Conservation (phyloP, 257 asterid species). For the Nicotiana benthamiana region DNA sequence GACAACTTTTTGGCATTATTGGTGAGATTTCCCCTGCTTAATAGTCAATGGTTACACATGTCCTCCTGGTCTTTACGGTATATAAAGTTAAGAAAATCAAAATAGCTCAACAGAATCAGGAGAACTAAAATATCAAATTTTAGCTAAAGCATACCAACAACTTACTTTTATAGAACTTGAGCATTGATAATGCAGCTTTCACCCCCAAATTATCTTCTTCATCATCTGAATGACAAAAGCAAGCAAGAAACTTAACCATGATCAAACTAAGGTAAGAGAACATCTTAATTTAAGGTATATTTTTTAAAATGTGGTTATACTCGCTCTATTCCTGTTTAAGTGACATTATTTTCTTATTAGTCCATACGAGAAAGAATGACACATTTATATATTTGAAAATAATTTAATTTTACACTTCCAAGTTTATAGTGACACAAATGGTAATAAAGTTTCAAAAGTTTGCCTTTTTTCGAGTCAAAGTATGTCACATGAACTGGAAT, state of each 20-base stretch:
- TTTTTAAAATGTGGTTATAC: too few relatives aligned
- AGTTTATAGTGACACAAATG: too few relatives aligned
- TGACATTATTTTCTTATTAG: too few relatives aligned
- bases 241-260: background rate
- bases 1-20: conserved; percentile 73
- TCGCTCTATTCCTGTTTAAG: too few relatives aligned
- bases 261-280: background rate
- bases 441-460: too few relatives aligned
- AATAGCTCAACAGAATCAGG: background rate
- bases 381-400: too few relatives aligned
- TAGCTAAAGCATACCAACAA: background rate
- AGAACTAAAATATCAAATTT: background rate
- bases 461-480: too few relatives aligned
- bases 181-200: conserved; percentile 60
- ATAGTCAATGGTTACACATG: background rate
- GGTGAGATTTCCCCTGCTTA: conserved; percentile 88
- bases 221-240: conserved; percentile 34
- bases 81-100: background rate
- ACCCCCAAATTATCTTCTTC: conserved; percentile 62
- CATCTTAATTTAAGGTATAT: background rate
- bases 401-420: too few relatives aligned
- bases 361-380: too few relatives aligned
- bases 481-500: too few relatives aligned
- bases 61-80: background rate
- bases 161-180: conserved; percentile 82